phyloP scores from a whole-genome alignment of 2,329 filamentous ascomycete genomes.

The Scleromitrula shiraiana region DNA sequence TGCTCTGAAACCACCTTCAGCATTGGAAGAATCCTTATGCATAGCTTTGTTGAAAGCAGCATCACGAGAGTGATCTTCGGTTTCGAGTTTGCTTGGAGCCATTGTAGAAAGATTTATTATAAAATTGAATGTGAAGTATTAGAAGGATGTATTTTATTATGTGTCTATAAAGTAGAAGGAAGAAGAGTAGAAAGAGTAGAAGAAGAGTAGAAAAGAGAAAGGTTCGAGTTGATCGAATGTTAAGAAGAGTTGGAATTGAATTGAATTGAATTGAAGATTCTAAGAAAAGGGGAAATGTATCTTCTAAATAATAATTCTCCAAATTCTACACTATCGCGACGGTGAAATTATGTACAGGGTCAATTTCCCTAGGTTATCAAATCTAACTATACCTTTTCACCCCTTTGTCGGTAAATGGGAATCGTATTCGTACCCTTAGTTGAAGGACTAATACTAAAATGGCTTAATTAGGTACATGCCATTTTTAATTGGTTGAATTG shows the following conservation, averaged over 20 bases:
- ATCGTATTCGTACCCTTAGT: conserved; percentile 8
- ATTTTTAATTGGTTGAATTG: background rate
- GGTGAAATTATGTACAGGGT: conserved; percentile 5
- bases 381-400: background rate
- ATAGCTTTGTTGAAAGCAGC: conserved; percentile 82
- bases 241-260: background rate
- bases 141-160: background rate
- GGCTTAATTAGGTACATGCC: background rate
- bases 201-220: background rate
- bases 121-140: conserved; percentile 4
- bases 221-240: conserved; percentile 13
- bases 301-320: background rate
- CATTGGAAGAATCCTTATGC: conserved; percentile 62
- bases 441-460: background rate
- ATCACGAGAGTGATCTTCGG: conserved; percentile 78
- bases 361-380: background rate
- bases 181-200: background rate
- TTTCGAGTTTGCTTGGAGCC: conserved; percentile 9
- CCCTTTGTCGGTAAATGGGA: background rate
- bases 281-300: conserved; percentile 7
- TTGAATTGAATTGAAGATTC: background rate
- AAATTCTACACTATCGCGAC: background rate
- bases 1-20: conserved; percentile 65
- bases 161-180: too few relatives aligned
- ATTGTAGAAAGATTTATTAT: conserved; percentile 9